phyloP scores from a whole-genome alignment of 768 basidiomycete species.

The Phaeotremella skinneri region DNA sequence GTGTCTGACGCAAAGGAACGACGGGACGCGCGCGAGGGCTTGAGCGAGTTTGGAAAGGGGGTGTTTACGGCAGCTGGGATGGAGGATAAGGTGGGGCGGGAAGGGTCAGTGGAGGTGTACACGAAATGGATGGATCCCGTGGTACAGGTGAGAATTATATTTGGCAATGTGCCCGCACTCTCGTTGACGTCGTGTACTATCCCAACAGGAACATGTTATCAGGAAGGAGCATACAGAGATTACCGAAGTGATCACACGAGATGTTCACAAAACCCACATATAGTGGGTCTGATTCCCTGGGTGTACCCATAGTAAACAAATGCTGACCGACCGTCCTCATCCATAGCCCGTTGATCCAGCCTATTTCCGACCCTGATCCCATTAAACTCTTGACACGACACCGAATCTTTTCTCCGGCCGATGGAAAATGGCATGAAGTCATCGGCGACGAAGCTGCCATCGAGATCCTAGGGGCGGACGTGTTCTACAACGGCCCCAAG shows the following conservation, averaged over 20 bases:
- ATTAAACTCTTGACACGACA: conserved; percentile 43
- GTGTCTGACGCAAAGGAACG: conserved; percentile 9
- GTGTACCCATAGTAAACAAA: neutral
- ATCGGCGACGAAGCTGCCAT: conserved; percentile 48
- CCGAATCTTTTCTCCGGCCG: conserved; percentile 37
- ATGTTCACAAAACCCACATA: conserved; percentile 48
- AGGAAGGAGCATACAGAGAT: conserved; percentile 40
- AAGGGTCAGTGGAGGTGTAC: conserved; percentile 39
- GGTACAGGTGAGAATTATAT: conserved; percentile 37
- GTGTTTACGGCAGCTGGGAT: conserved; percentile 37
- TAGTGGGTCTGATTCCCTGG: conserved; percentile 31
- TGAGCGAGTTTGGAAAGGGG: conserved; percentile 17
- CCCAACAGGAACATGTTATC: conserved; percentile 41
- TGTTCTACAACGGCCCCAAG: conserved; percentile 34
- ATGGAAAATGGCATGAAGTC: conserved; percentile 48
- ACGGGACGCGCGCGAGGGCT: conserved; percentile 13
- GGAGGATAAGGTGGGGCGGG: conserved; percentile 19
- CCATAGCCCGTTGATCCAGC: conserved; percentile 47
- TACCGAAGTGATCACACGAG: conserved; percentile 36
- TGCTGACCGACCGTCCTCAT: neutral
- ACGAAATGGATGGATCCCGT: conserved; percentile 45
- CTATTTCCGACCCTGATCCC: conserved; percentile 46
- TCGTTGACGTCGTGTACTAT: neutral
- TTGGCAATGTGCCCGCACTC: neutral
- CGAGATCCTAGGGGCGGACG: conserved; percentile 42